phyloP scores from a whole-genome alignment of 371 early-diverging fungal species.

The Cokeromyces recurvatus region DNA sequence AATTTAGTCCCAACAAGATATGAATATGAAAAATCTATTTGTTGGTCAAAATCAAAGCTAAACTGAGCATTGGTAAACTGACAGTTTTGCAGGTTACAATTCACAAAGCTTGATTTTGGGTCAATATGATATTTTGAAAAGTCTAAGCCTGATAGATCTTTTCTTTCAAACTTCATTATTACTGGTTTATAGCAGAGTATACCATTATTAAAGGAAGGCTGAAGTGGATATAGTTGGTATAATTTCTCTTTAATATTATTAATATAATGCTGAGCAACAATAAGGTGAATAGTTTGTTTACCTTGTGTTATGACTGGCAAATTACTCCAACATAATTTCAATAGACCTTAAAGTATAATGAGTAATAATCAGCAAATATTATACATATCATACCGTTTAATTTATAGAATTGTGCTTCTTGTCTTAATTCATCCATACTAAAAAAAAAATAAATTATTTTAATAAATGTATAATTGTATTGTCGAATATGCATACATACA shows the following conservation, averaged over 20 bases:
- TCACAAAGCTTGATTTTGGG: slow-evolving; percentile 26
- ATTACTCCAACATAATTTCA: slow-evolving; percentile 24
- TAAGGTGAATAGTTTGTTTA: no score
- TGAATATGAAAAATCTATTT: slow-evolving; percentile 22
- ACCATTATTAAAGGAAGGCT: background rate
- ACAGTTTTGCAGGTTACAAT: slow-evolving; percentile 30
- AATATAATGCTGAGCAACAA: no score
- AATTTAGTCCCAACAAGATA: slow-evolving; percentile 22
- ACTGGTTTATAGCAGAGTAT: background rate
- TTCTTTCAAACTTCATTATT: slow-evolving; percentile 17
- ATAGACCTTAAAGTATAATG: no score
- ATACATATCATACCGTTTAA: slow-evolving; percentile 17
- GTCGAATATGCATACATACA: slow-evolving; percentile 7
- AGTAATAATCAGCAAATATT: no score
- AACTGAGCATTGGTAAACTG: slow-evolving; percentile 26
- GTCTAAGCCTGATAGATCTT: slow-evolving; percentile 24
- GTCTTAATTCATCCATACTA: slow-evolving; percentile 43
- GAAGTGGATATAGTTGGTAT: slow-evolving; percentile 18
- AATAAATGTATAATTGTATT: background rate
- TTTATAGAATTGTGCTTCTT: slow-evolving; percentile 35
- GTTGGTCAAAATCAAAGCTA: slow-evolving; percentile 30
- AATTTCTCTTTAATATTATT: slow-evolving; percentile 22
- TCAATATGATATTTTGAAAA: slow-evolving; percentile 34
- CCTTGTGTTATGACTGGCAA: slow-evolving; percentile 31
- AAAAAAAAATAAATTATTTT: no score